These are phyloP conservation scores for Fonsecaea monophora DNA, from an alignment of 2,329 filamentous ascomycete genomes.

Conservation along the genomic window DNA sequence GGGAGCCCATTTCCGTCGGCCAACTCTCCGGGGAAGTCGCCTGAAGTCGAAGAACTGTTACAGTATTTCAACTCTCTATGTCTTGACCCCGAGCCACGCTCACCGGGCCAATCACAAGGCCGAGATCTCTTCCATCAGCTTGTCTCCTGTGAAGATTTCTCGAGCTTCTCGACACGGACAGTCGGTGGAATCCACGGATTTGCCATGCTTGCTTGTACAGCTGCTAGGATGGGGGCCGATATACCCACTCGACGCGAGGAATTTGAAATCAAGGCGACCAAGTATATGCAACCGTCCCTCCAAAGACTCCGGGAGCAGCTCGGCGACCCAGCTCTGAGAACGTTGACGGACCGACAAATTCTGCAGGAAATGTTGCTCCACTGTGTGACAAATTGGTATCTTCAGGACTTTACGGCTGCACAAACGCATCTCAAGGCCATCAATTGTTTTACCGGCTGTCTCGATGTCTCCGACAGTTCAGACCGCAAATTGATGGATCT, in stretches of 20 bases:
- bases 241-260: slow-evolving; percentile 16
- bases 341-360: slow-evolving; percentile 19
- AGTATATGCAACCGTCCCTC: slow-evolving; percentile 21
- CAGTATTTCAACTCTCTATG: slow-evolving; percentile 12
- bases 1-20: background rate
- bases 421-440: slow-evolving; percentile 20
- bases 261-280: slow-evolving; percentile 18
- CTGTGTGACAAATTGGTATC: slow-evolving; percentile 24
- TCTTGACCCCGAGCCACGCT: background rate
- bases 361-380: slow-evolving; percentile 21
- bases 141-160: slow-evolving; percentile 12
- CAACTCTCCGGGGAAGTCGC: background rate
- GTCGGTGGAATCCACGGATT: slow-evolving; percentile 11
- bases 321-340: slow-evolving; percentile 12
- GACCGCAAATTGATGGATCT: slow-evolving; percentile 18
- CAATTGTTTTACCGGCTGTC: slow-evolving; percentile 13
- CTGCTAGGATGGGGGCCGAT: slow-evolving; percentile 16
- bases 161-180: background rate
- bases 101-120: background rate
- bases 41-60: slow-evolving; percentile 19
- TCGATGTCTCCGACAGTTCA: slow-evolving; percentile 8
- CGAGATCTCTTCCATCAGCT: slow-evolving; percentile 17
- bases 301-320: slow-evolving; percentile 16
- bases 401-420: slow-evolving; percentile 12
- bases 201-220: slow-evolving; percentile 17